These are phyloP conservation scores for Solanum pimpinellifolium DNA, from an alignment of 257 asterid genomes.

Conservation along the genomic window DNA sequence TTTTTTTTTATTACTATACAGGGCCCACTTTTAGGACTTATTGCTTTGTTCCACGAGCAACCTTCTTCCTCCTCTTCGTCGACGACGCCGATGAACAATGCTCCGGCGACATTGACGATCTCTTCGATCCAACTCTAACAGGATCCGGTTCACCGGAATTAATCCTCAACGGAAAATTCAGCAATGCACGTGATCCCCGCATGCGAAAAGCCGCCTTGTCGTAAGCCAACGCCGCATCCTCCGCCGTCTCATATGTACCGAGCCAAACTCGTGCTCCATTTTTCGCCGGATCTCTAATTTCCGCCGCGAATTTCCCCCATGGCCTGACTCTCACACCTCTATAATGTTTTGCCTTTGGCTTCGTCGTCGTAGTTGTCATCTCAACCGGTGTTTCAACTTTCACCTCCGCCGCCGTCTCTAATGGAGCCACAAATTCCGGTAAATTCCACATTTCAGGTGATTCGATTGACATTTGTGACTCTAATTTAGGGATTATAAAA, in stretches of 20 bases:
- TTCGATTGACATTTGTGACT: not conserved
- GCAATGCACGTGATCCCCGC: conserved; percentile 34
- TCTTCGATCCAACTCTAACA: conserved; percentile 15
- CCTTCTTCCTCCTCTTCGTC: conserved; percentile 15
- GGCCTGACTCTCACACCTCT: conserved; percentile 36
- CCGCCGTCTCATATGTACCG: conserved; percentile 34
- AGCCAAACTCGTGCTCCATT: conserved; percentile 38
- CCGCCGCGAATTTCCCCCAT: conserved; percentile 42
- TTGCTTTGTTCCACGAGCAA: not conserved
- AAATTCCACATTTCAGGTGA: not conserved
- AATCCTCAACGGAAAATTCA: conserved; percentile 29
- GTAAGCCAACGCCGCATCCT: conserved; percentile 37
- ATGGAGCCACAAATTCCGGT: not conserved
- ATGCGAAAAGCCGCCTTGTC: conserved; percentile 36
- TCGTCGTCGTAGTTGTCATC: not conserved
- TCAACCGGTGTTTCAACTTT: not conserved
- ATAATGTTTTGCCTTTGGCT: conserved; percentile 9
- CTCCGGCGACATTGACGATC: not conserved
- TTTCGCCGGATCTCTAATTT: conserved; percentile 33
- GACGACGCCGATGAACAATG: not conserved
- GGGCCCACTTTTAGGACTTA: not conserved
- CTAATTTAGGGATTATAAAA: not conserved
- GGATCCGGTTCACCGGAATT: conserved; percentile 41
- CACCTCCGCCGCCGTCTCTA: not conserved
- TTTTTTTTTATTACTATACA: not conserved